Conservation (phyloP, 331 rosid genomes). For the Telfairia occidentalis region DNA sequence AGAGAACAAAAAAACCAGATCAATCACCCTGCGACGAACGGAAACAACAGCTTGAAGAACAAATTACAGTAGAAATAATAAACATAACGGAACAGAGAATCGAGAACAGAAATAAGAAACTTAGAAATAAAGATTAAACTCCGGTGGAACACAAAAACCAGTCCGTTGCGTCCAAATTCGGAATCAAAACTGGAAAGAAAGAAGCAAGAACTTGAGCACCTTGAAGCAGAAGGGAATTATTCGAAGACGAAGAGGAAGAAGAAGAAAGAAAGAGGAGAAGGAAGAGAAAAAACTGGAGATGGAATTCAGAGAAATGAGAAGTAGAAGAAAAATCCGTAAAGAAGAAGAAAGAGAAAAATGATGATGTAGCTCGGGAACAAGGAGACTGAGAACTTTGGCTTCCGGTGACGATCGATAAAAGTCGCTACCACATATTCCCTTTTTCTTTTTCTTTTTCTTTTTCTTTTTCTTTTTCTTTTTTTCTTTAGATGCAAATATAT, state of each 20-base stretch:
- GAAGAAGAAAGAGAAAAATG: background rate
- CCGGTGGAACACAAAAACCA: background rate
- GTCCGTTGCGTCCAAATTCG: background rate
- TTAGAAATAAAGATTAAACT: background rate
- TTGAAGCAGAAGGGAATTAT: background rate
- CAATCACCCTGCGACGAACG: background rate
- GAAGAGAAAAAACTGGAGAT: background rate
- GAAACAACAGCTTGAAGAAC: background rate
- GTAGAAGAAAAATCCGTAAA: background rate
- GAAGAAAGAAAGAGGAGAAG: too few species aligned
- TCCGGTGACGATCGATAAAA: background rate
- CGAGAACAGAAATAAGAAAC: background rate
- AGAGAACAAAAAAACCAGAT: background rate
- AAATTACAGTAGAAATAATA: background rate
- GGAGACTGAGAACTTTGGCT: background rate
- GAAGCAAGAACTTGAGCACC: background rate
- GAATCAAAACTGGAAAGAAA: background rate
- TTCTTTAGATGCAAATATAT: background rate
- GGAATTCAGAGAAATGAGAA: background rate
- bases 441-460: background rate
- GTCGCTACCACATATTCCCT: background rate
- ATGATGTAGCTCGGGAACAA: background rate
- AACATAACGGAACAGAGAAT: background rate
- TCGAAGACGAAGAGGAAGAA: background rate
- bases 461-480: background rate